These are phyloP conservation scores for Leishmania lainsoni DNA, from an alignment of 208 protist species.

Conservation along the genomic window DNA sequence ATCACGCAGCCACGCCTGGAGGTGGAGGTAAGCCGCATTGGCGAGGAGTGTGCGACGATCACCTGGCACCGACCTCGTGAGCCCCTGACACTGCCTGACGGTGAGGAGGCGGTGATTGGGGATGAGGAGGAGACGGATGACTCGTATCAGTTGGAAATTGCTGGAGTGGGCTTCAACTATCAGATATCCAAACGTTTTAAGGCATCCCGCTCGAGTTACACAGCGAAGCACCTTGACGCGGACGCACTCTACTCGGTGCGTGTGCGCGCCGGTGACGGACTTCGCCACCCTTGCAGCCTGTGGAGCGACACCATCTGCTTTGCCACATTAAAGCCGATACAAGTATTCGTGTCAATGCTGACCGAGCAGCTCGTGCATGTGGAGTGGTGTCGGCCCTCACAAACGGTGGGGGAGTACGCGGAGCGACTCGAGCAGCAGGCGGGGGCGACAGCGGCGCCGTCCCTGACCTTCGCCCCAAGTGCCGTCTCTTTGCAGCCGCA, in stretches of 20 bases:
- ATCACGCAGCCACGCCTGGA: conserved; percentile 84
- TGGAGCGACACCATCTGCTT: conserved; percentile 81
- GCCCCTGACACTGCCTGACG: conserved; percentile 60
- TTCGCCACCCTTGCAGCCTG: conserved; percentile 56
- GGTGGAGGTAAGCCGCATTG: conserved; percentile 63
- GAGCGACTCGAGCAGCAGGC: conserved; percentile 40
- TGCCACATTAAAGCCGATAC: conserved; percentile 83
- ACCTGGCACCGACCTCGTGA: conserved; percentile 70
- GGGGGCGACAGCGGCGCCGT: background rate
- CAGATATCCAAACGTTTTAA: conserved; percentile 83
- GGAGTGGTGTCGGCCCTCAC: conserved; percentile 70
- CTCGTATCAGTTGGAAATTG: conserved; percentile 84
- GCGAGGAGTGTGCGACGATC: conserved; percentile 80
- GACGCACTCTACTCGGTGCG: conserved; percentile 77
- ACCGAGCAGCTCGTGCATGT: conserved; percentile 84
- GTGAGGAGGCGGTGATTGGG: conserved; percentile 49
- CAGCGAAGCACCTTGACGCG: conserved; percentile 73
- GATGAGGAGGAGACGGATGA: conserved; percentile 48
- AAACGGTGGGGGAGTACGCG: conserved; percentile 65
- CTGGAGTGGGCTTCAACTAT: conserved; percentile 62
- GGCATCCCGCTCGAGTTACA: conserved; percentile 63
- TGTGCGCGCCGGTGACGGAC: conserved; percentile 70
- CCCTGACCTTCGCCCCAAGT: background rate
- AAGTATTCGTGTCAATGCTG: conserved; percentile 42
- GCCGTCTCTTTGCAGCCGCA: background rate